phyloP scores from a whole-genome alignment of 208 protist species.

The Sergeia podlipaevii region DNA sequence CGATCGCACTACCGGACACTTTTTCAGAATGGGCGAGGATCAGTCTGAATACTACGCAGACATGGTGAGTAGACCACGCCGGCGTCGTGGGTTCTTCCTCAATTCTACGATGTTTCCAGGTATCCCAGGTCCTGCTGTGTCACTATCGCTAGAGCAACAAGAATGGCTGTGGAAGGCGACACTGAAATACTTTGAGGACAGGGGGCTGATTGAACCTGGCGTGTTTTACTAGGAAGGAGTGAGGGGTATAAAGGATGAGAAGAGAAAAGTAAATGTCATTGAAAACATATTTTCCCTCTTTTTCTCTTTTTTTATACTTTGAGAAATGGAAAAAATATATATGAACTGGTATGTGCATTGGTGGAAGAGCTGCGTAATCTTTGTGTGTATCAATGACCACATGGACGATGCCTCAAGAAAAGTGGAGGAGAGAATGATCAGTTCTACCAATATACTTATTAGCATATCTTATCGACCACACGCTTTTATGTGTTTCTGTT shows the following conservation, averaged over 20 bases:
- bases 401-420: too few relatives aligned
- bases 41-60: constrained; percentile 28
- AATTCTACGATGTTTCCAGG: constrained; percentile 58
- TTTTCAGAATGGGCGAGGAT: constrained; percentile 76
- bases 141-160: constrained; percentile 31
- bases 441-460: too few relatives aligned
- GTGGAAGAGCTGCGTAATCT: too few relatives aligned
- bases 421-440: too few relatives aligned
- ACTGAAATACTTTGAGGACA: constrained; percentile 30
- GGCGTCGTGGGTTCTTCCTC: constrained; percentile 29
- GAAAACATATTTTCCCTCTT: neutral
- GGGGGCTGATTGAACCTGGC: constrained; percentile 11
- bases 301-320: neutral
- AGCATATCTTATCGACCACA: too few relatives aligned
- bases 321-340: too few relatives aligned
- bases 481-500: too few relatives aligned
- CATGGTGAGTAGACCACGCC: constrained; percentile 14
- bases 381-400: too few relatives aligned
- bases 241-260: too few relatives aligned
- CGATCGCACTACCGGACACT: constrained; percentile 53
- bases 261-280: neutral
- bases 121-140: constrained; percentile 37
- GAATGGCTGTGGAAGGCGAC: constrained; percentile 46
- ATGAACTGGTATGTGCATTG: too few relatives aligned
- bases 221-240: constrained; percentile 19